These are phyloP conservation scores for Metschnikowia peoriensis DNA, from an alignment of 805 yeast genomes.

Conservation along the genomic window DNA sequence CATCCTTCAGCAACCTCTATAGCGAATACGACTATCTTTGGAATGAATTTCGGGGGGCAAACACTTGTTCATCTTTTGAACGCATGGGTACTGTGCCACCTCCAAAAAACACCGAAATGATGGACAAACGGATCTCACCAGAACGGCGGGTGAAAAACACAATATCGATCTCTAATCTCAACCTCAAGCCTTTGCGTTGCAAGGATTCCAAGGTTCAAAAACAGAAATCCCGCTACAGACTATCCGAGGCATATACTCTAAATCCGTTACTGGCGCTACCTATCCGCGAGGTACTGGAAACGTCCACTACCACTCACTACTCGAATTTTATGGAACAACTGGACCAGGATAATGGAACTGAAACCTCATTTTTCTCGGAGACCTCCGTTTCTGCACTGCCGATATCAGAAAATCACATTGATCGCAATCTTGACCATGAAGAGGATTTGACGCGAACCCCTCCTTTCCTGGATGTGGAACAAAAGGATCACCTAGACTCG, in stretches of 20 bases:
- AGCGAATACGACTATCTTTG: conserved; percentile 29
- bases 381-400: conserved; percentile 6
- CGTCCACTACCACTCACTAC: conserved; percentile 14
- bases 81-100: background rate
- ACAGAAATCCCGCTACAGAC: conserved; percentile 41
- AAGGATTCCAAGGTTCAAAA: conserved; percentile 30
- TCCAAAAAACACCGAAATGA: background rate
- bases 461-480: conserved; percentile 1
- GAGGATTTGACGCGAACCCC: conserved; percentile 6
- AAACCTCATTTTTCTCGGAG: background rate
- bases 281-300: conserved; percentile 15
- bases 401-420: background rate
- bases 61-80: background rate
- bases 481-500: background rate
- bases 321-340: conserved; percentile 15
- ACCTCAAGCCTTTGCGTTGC: conserved; percentile 42
- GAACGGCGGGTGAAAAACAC: conserved; percentile 15
- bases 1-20: conserved; percentile 28
- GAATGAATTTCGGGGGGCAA: conserved; percentile 15
- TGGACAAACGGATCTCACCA: background rate
- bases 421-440: background rate
- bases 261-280: conserved; percentile 31
- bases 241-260: conserved; percentile 36
- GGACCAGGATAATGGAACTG: background rate
- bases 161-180: conserved; percentile 35